phyloP scores from a whole-genome alignment of 768 basidiomycete genomes.

The Mycena crocata region DNA sequence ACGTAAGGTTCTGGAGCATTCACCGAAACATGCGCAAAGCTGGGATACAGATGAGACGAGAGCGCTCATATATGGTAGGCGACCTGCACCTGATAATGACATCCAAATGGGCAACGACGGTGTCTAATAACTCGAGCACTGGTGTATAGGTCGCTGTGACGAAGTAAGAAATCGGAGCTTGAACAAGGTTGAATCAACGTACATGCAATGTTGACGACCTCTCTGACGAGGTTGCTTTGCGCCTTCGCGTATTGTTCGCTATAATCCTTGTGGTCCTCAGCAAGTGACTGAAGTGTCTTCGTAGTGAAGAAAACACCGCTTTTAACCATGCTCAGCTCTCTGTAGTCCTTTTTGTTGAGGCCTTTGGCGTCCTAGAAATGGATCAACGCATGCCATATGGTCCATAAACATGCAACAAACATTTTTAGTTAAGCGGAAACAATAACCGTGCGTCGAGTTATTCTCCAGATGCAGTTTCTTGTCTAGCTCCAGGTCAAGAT shows the following conservation, averaged over 20 bases:
- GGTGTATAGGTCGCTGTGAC: slow-evolving; percentile 89
- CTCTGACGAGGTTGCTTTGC: slow-evolving; percentile 88
- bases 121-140: slow-evolving; percentile 86
- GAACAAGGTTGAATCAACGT: slow-evolving; percentile 39
- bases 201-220: slow-evolving; percentile 95
- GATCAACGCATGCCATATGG: neutral
- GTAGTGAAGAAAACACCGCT: slow-evolving; percentile 93
- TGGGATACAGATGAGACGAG: slow-evolving; percentile 41
- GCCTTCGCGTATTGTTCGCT: slow-evolving; percentile 77
- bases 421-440: slow-evolving; percentile 91
- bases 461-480: slow-evolving; percentile 98
- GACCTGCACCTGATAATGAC: slow-evolving; percentile 84
- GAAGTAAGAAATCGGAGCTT: neutral
- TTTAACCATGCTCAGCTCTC: slow-evolving; percentile 87
- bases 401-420: slow-evolving; percentile 57
- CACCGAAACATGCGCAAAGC: slow-evolving; percentile 92
- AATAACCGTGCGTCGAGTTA: slow-evolving; percentile 89
- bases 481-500: slow-evolving; percentile 85
- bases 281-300: slow-evolving; percentile 72
- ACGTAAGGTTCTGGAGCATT: slow-evolving; percentile 90
- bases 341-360: slow-evolving; percentile 76
- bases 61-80: neutral
- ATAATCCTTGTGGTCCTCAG: slow-evolving; percentile 77
- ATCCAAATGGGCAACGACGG: slow-evolving; percentile 89
- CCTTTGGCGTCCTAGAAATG: slow-evolving; percentile 80